Evolutionary conservation across 768 basidiomycete genomes (phyloP), one percentile per base, ranked within the genome.

Genomic region (Macrolepiota fuliginosa): DNA sequence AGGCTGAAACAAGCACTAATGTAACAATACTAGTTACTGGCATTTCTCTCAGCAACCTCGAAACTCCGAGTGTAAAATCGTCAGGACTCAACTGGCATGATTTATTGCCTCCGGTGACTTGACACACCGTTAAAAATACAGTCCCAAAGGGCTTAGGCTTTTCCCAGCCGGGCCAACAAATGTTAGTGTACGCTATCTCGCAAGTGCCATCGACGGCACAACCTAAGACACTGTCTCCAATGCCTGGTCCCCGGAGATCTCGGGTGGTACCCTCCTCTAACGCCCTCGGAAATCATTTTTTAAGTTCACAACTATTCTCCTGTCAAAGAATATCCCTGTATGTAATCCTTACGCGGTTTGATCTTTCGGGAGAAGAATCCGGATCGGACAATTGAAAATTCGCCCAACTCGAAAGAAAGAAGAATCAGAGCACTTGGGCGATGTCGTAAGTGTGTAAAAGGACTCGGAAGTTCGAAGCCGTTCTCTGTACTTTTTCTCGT

Each of bases 311-410:
- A 19, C n/a, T 24, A 29, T 49, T 55, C 53, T 15, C 60, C 60
- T 61, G 52, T 49, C 54, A 49, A 47, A 37, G 3, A 29, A 11
- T 40, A 6, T 22, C 5, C 27, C 42, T 24, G 32, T 54, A 46
- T 61, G 59, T 46, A 35, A 53, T 37, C 29, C 32, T 7, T 46
- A 24, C 9, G 17, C 35, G 6, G 32, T 58, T 25, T 32, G 22
- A 25, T 17, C 35, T 29, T 10, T 55, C 27, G 35, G n/a, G 17
- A 55, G 46, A 24, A 54, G 53, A 24, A 55, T 55, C 54, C 53
- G 46, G 46, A 49, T 55, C 53, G 60, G 60, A 61, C 29, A 61
- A 54, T 61, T 52, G 29, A 49, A 50, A 49, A 47, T 22, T 6
- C 50, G 17, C 7, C 12, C 12, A n/a, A 12, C 32, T 27, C 45